Evolutionary conservation across 345 rosid genomes (phyloP).

Genomic region (Physaria fendleri): DNA sequence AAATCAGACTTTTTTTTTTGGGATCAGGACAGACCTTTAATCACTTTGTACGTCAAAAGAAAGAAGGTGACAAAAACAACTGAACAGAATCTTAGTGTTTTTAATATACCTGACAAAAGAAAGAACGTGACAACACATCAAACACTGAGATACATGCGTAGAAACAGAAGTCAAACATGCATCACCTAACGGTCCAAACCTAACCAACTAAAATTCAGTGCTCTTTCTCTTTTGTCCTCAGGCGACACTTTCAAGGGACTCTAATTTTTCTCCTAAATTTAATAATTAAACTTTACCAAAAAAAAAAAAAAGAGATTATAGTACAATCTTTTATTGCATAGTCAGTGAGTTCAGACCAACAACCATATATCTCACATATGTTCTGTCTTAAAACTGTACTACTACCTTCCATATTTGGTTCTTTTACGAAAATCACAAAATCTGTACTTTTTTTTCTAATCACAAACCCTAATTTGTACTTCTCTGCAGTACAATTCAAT

Average conservation of each 20-base stretch:
- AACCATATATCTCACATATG: conserved; percentile 6
- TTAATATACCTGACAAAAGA: too few species aligned
- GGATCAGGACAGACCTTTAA: too few species aligned
- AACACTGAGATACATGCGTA: background rate
- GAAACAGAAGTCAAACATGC: conserved; percentile 16
- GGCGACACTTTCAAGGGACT: conserved; percentile 35
- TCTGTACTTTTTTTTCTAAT: too few species aligned
- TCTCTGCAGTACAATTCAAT: conserved; percentile 27
- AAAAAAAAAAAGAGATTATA: too few species aligned
- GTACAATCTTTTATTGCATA: too few species aligned
- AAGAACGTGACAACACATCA: conserved; percentile 1
- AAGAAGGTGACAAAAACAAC: too few species aligned
- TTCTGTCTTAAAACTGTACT: background rate
- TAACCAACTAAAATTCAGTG: conserved; percentile 5
- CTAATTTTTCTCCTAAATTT: background rate
- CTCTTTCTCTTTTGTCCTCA: conserved; percentile 9
- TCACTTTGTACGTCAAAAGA: too few species aligned
- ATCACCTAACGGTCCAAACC: background rate
- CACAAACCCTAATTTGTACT: conserved; percentile 25
- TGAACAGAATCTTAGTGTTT: too few species aligned
- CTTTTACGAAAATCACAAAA: background rate
- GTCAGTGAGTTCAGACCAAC: conserved; percentile 17
- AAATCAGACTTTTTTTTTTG: too few species aligned
- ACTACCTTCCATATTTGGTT: conserved; percentile 11
- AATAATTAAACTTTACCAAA: background rate